Evolutionary conservation across 1,284 basidiomycete genomes (phyloP).

Genomic region (Erythrobasidium hasegawianum): DNA sequence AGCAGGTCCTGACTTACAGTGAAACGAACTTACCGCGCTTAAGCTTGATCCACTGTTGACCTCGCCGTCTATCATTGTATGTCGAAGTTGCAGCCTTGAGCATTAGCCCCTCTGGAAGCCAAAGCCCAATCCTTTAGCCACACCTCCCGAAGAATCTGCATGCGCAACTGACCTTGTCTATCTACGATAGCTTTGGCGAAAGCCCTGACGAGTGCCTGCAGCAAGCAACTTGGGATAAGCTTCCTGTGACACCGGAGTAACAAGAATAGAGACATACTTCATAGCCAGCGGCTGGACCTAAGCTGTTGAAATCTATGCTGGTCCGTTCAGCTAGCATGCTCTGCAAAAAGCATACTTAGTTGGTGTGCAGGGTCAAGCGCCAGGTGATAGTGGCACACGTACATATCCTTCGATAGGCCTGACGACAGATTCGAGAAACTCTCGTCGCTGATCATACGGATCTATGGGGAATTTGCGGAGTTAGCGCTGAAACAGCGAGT

Average conservation of each 20-base stretch:
- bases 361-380: background rate
- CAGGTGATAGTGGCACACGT: slow-evolving; percentile 31
- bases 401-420: slow-evolving; percentile 57
- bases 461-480: slow-evolving; percentile 31
- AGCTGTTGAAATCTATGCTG: slow-evolving; percentile 49
- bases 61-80: slow-evolving; percentile 60
- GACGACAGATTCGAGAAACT: slow-evolving; percentile 60
- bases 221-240: background rate
- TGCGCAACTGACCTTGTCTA: slow-evolving; percentile 47
- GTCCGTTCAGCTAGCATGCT: slow-evolving; percentile 60
- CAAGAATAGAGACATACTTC: slow-evolving; percentile 18
- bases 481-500: background rate
- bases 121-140: too few relatives aligned
- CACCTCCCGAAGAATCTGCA: slow-evolving; percentile 52
- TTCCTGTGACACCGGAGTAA: background rate
- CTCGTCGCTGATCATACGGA: slow-evolving; percentile 61
- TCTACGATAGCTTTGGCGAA: slow-evolving; percentile 58
- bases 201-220: slow-evolving; percentile 51
- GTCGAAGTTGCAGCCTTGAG: slow-evolving; percentile 65
- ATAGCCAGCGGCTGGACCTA: slow-evolving; percentile 42
- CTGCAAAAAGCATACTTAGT: slow-evolving; percentile 35
- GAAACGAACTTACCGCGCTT: slow-evolving; percentile 44
- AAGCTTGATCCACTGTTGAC: slow-evolving; percentile 70
- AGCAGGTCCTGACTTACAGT: background rate
- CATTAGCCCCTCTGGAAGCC: slow-evolving; percentile 62